phyloP scores from a whole-genome alignment of 306 rosid genomes.

The Geum urbanum region DNA sequence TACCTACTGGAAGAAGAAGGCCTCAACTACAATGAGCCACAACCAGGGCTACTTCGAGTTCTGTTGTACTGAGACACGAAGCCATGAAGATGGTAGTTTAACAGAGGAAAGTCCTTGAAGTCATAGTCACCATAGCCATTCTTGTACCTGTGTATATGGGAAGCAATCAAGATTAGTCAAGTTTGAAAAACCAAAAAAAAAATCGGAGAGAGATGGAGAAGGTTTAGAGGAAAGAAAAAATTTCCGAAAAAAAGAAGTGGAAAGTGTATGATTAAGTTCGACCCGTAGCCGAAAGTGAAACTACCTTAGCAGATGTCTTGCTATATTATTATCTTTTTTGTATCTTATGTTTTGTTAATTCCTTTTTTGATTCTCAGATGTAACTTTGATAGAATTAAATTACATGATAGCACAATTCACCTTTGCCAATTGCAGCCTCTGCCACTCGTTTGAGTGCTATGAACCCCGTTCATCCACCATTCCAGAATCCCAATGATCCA shows the following conservation, averaged over 20 bases:
- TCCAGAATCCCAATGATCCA: background rate
- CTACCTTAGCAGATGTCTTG: constrained; percentile 29
- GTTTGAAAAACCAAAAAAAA: constrained; percentile 23
- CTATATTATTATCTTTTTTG: constrained; percentile 47
- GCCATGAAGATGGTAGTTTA: constrained; percentile 48
- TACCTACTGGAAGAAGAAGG: constrained; percentile 94
- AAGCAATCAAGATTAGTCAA: constrained; percentile 43
- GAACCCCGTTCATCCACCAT: background rate
- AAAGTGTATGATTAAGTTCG: constrained; percentile 48
- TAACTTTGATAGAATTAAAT: constrained; percentile 70
- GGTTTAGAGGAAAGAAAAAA: constrained; percentile 28
- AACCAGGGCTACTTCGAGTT: constrained; percentile 85
- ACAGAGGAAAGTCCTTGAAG: constrained; percentile 44
- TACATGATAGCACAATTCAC: constrained; percentile 58
- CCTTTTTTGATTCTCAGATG: constrained; percentile 43
- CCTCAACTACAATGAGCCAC: constrained; percentile 77
- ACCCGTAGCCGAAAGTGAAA: constrained; percentile 47
- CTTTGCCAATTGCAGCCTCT: constrained; percentile 16
- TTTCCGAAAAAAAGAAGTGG: constrained; percentile 22
- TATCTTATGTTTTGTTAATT: constrained; percentile 51
- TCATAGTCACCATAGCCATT: constrained; percentile 61
- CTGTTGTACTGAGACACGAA: constrained; percentile 58
- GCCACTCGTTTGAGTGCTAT: background rate
- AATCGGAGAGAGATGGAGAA: constrained; percentile 21
- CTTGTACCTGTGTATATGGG: constrained; percentile 79